Evolutionary conservation across 2,329 filamentous ascomycete species (phyloP).

Genomic region (Coniochaeta ligniaria): DNA sequence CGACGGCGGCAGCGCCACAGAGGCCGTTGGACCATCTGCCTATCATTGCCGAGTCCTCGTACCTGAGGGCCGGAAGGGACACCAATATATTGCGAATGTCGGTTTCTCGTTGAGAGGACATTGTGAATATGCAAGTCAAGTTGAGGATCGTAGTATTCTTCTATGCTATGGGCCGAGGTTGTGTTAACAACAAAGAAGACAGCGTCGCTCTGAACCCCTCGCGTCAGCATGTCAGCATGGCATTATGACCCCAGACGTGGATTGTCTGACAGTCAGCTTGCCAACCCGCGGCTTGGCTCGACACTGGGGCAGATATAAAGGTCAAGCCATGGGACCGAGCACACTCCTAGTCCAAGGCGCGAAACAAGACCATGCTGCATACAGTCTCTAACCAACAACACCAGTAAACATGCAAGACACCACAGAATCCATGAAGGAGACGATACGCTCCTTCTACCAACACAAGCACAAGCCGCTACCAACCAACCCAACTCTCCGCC

Average conservation of each 20-base stretch:
- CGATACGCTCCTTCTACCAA: not conserved
- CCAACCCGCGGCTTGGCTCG: not conserved
- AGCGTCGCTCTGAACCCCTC: not conserved
- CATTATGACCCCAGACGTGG: not conserved
- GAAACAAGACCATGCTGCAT: not conserved
- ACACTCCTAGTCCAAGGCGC: not conserved
- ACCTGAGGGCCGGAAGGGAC: too few species aligned
- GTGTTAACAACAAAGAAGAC: not conserved
- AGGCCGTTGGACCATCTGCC: not conserved
- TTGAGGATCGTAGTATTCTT: not conserved
- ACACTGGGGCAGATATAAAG: not conserved
- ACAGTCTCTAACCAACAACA: not conserved
- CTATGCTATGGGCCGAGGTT: not conserved
- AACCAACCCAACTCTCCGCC: not conserved
- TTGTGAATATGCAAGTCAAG: too few species aligned
- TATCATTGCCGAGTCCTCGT: not conserved
- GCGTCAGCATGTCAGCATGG: not conserved
- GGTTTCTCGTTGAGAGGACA: too few species aligned
- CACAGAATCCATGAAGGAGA: not conserved
- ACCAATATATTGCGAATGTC: too few species aligned
- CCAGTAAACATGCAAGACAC: not conserved
- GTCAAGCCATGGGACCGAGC: not conserved
- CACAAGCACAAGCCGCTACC: not conserved
- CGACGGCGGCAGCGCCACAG: too few species aligned
- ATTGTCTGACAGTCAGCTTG: not conserved